Base-by-base conservation (phyloP, 1,139 yeast genomes). In the Protomyces arabidopsidicola region DNA sequence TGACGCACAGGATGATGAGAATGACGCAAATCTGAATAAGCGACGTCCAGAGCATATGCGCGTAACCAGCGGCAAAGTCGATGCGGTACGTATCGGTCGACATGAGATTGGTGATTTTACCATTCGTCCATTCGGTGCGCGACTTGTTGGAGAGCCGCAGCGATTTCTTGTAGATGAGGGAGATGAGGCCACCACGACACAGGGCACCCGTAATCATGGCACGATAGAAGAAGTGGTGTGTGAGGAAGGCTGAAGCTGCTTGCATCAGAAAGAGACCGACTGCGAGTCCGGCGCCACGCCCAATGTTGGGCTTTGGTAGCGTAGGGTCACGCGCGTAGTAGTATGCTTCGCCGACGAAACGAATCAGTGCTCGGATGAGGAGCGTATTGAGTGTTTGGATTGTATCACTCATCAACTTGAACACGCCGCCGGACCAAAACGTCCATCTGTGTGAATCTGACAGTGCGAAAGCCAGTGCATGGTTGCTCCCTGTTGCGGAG, bases 51-150 rank as follows among this genome's bases (percentile, higher is more conserved):
- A 84, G 75, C 71, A 84, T 82, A 2, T 90, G 89, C 69, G 85
- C 86, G 75, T 86, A 87, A 8, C 85, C 83, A 39, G 84, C 73
- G 3, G 95, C 93, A 71, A 88, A 82, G 72, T 89, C 96, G 50
- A 90, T 81, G 71, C 96, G 82, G 34, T 91, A 83, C 64, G 90
- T 79, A 72, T 89, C 96, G 1, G 95, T 85, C 14, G 93, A 86
- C 75, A 89, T 81, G 71, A 88, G 75, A 14, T 88, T 85, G 1
- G 95, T 88, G 64, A 90, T 80, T 67, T 81, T 82, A 66, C 95
- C 88, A 27, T 82, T 78, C 0, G 95, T 83, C 71, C 75, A 88
- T 65, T 79, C 76, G 69, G 82, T 82, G 63, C 82, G 80, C 1
- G 93, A 82, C 65, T 79, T 78, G n/a, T 84, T 81, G 67, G 83